phyloP scores from a whole-genome alignment of 192 early-diverging fungal genomes.

The Coemansia sp. region DNA sequence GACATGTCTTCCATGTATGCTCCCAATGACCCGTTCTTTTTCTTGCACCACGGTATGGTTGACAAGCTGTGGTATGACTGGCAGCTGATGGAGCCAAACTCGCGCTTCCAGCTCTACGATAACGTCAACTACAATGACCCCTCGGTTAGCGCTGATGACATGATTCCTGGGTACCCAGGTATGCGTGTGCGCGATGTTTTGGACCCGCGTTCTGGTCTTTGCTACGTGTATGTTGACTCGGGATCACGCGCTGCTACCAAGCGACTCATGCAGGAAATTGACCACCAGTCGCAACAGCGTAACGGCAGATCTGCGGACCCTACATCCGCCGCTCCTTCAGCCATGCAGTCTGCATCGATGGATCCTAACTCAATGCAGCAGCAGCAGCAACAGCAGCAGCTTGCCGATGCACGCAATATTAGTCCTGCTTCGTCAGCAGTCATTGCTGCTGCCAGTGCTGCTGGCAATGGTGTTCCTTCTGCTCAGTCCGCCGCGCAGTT shows the following conservation, averaged over 20 bases:
- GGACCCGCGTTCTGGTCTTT: conserved; percentile 34
- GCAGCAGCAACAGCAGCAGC: conserved; percentile 3
- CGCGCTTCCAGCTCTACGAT: conserved; percentile 47
- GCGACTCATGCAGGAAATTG: conserved; percentile 42
- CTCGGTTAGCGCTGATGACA: conserved; percentile 23
- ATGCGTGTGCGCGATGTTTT: conserved; percentile 34
- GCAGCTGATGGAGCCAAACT: conserved; percentile 49
- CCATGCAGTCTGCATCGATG: not conserved
- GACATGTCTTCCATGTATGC: conserved; percentile 57
- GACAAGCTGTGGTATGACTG: conserved; percentile 60
- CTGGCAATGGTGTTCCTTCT: conserved; percentile 30
- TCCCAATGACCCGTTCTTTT: conserved; percentile 62
- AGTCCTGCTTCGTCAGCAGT: conserved; percentile 9
- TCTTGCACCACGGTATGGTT: conserved; percentile 62
- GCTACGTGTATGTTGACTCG: conserved; percentile 46
- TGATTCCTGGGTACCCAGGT: conserved; percentile 42
- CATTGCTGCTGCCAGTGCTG: conserved; percentile 17
- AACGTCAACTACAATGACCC: conserved; percentile 35
- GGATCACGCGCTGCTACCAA: conserved; percentile 47
- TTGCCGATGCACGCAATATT: not conserved
- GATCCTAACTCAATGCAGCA: not conserved
- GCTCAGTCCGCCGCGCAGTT: conserved; percentile 39
- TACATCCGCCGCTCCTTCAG: not conserved
- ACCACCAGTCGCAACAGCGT: conserved; percentile 26
- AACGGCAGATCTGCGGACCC: not conserved